phyloP scores from a whole-genome alignment of 2,329 filamentous ascomycete species.

The Teratosphaeriaceae sp. region DNA sequence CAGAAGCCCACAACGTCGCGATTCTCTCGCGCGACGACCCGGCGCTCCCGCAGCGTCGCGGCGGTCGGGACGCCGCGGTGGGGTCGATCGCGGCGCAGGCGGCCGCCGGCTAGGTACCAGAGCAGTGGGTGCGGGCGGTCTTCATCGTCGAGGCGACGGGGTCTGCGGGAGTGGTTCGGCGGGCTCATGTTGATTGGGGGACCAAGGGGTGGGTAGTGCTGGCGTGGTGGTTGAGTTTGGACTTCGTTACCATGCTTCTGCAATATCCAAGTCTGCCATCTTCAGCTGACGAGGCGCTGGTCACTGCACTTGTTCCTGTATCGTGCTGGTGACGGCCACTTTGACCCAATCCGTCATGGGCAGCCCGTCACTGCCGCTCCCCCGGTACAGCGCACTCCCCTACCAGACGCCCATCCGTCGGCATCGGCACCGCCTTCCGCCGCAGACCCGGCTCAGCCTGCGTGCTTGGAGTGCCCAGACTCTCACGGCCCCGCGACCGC shows the following conservation, averaged over 20 bases:
- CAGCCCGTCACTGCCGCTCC: no score
- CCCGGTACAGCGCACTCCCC: no score
- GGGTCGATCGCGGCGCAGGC: background rate
- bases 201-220: background rate
- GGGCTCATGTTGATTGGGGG: no score
- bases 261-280: background rate
- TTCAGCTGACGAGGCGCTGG: no score
- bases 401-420: no score
- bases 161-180: background rate
- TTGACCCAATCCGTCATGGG: no score
- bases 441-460: no score
- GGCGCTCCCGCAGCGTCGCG: slow-evolving; percentile 5
- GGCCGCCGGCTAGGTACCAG: slow-evolving; percentile 9
- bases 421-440: no score
- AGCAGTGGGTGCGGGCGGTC: slow-evolving; percentile 6
- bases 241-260: background rate
- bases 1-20: slow-evolving; percentile 8
- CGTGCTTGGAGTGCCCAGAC: background rate
- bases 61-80: slow-evolving; percentile 5
- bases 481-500: background rate
- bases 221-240: background rate
- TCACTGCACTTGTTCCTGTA: no score
- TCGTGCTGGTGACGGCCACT: no score
- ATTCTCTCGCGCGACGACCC: slow-evolving; percentile 4
- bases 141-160: slow-evolving; percentile 1